Percentiles rank a stretch among this genome's conserved stretches.
phyloP scores from a whole-genome alignment of 805 yeast species.

The Candida adriatica region DNA sequence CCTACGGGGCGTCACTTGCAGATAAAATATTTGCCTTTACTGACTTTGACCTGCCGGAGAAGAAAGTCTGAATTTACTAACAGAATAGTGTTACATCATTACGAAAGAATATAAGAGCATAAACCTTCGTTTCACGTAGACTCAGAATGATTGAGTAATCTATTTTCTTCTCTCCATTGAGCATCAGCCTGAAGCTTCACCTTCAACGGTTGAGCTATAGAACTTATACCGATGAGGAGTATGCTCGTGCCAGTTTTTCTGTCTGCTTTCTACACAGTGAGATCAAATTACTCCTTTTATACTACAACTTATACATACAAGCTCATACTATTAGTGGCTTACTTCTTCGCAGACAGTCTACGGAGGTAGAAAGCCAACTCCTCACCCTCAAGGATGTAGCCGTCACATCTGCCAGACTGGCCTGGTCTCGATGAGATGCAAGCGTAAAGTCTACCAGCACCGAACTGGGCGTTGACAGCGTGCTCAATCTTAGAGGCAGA shows the following conservation, averaged over 20 bases:
- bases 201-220: background rate
- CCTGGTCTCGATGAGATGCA: constrained; percentile 99
- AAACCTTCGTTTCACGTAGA: background rate
- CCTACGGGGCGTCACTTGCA: constrained; percentile 22
- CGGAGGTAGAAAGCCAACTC: constrained; percentile 99
- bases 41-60: too few relatives aligned
- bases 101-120: too few relatives aligned
- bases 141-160: background rate
- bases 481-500: constrained; percentile 76
- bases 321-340: constrained; percentile 37
- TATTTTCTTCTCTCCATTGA: background rate
- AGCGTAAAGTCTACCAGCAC: constrained; percentile 99
- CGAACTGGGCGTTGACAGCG: constrained; percentile 93
- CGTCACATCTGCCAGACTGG: constrained; percentile 99
- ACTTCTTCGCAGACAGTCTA: constrained; percentile 99
- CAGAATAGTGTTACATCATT: too few relatives aligned
- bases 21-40: constrained; percentile 31
- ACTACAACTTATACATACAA: too few relatives aligned
- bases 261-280: too few relatives aligned
- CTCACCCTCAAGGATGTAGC: constrained; percentile 99
- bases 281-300: too few relatives aligned
- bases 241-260: too few relatives aligned
- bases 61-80: too few relatives aligned
- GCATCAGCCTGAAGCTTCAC: background rate
- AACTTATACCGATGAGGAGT: background rate